phyloP scores from a whole-genome alignment of 1,284 basidiomycete genomes.

The Rhodotorula glutinis region DNA sequence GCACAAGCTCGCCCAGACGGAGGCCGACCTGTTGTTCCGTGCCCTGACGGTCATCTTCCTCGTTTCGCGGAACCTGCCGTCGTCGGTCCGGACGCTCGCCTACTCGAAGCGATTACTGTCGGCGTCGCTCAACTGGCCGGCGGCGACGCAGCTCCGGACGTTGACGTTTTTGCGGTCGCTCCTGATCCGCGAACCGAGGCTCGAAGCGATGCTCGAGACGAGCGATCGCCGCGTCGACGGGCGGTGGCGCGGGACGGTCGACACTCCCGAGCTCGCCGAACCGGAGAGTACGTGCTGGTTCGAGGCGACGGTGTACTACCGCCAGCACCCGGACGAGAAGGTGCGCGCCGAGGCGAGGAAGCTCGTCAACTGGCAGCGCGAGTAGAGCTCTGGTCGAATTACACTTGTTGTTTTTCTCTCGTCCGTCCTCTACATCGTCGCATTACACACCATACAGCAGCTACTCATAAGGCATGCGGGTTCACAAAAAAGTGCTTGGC shows the following conservation, averaged over 20 bases:
- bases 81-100: slow-evolving; percentile 76
- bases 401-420: too few relatives aligned
- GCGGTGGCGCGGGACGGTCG: slow-evolving; percentile 33
- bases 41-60: slow-evolving; percentile 76
- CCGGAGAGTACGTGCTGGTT: slow-evolving; percentile 40
- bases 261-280: slow-evolving; percentile 39
- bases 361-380: slow-evolving; percentile 44
- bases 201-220: slow-evolving; percentile 78
- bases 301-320: slow-evolving; percentile 51
- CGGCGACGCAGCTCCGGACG: slow-evolving; percentile 61
- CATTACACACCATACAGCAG: too few relatives aligned
- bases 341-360: slow-evolving; percentile 60
- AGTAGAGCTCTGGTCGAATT: slow-evolving; percentile 1
- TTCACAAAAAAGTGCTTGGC: too few relatives aligned
- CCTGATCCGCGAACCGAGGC: slow-evolving; percentile 69
- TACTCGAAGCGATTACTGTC: slow-evolving; percentile 86
- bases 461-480: too few relatives aligned
- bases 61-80: slow-evolving; percentile 53
- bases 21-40: slow-evolving; percentile 72
- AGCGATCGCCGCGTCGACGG: slow-evolving; percentile 62
- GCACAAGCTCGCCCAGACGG: slow-evolving; percentile 42
- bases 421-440: too few relatives aligned
- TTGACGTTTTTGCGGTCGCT: slow-evolving; percentile 70
- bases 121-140: slow-evolving; percentile 74
- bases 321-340: slow-evolving; percentile 59